These are phyloP conservation scores for Lentinula aciculospora DNA, from an alignment of 768 basidiomycete genomes.

Conservation along the genomic window DNA sequence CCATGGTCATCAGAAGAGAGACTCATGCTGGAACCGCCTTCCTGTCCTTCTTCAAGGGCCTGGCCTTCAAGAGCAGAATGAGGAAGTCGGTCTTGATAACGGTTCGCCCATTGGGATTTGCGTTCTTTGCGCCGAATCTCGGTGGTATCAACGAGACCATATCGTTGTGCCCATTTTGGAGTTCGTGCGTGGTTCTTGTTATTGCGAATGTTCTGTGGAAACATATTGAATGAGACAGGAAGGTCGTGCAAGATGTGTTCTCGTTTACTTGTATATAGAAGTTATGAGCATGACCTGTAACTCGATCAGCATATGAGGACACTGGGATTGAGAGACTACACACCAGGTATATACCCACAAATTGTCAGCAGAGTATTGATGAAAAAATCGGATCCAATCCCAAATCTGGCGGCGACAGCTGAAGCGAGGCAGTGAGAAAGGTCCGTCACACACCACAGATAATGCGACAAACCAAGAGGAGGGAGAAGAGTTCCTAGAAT, in stretches of 20 bases:
- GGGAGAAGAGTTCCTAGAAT: constrained; percentile 88
- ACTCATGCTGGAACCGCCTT: constrained; percentile 37
- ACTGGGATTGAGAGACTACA: constrained; percentile 9
- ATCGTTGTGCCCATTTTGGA: constrained; percentile 92
- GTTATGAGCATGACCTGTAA: constrained; percentile 81
- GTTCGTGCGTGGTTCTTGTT: constrained; percentile 90
- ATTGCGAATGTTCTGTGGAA: constrained; percentile 80
- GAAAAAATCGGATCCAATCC: constrained; percentile 88
- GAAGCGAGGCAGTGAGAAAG: constrained; percentile 10
- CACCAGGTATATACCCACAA: constrained; percentile 86
- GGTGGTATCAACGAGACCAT: constrained; percentile 81
- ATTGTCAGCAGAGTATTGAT: constrained; percentile 85
- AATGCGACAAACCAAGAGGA: constrained; percentile 63
- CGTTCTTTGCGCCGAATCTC: constrained; percentile 73
- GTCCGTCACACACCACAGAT: constrained; percentile 1
- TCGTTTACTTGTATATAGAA: constrained; percentile 78
- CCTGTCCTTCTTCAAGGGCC: constrained; percentile 78
- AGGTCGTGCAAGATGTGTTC: neutral
- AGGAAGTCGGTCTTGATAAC: constrained; percentile 78
- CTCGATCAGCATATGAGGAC: neutral
- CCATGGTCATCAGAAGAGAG: constrained; percentile 28
- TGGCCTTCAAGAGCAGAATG: constrained; percentile 66
- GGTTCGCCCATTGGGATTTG: constrained; percentile 82
- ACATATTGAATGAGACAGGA: neutral
- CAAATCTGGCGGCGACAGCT: constrained; percentile 94